Evolutionary conservation across 2,329 filamentous ascomycete species (phyloP).

Genomic region (Arthrinium puccinioides): DNA sequence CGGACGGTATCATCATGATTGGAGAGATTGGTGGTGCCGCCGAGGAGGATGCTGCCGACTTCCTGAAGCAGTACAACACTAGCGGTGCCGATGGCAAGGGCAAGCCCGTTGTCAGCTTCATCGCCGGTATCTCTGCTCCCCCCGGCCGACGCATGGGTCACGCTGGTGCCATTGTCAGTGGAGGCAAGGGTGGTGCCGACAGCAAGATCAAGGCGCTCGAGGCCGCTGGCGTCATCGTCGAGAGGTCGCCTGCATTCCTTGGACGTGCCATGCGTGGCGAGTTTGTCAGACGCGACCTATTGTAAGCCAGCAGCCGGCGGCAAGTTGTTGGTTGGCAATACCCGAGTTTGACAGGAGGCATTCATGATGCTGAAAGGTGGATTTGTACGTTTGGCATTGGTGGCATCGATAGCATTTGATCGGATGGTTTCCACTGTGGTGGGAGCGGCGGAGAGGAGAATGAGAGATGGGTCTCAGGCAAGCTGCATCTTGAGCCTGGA

Average conservation of each 20-base stretch:
- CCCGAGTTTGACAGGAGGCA: background rate
- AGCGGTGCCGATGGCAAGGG: slow-evolving; percentile 49
- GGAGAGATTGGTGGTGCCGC: slow-evolving; percentile 97
- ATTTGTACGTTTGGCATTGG: background rate
- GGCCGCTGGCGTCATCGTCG: slow-evolving; percentile 88
- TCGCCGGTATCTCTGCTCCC: slow-evolving; percentile 94
- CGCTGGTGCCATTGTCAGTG: slow-evolving; percentile 94
- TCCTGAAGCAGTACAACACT: slow-evolving; percentile 86
- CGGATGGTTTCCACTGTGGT: too few relatives aligned
- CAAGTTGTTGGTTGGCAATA: background rate
- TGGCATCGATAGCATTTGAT: too few relatives aligned
- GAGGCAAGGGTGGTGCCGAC: slow-evolving; percentile 95
- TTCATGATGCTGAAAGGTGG: background rate
- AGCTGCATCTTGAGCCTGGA: too few relatives aligned
- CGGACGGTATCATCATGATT: slow-evolving; percentile 99
- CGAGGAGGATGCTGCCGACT: slow-evolving; percentile 97
- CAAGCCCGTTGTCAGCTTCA: slow-evolving; percentile 97
- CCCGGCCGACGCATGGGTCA: slow-evolving; percentile 97
- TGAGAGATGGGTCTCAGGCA: too few relatives aligned
- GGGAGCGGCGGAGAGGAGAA: too few relatives aligned
- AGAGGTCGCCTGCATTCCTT: slow-evolving; percentile 85
- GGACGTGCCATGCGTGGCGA: slow-evolving; percentile 92
- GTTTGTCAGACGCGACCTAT: slow-evolving; percentile 91
- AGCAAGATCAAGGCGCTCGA: slow-evolving; percentile 96
- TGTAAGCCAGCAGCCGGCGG: slow-evolving; percentile 47